Evolutionary conservation across 108 stramenopile species (phyloP), one percentile per base, ranked within the genome.

Genomic region (Nitzschia inconspicua): DNA sequence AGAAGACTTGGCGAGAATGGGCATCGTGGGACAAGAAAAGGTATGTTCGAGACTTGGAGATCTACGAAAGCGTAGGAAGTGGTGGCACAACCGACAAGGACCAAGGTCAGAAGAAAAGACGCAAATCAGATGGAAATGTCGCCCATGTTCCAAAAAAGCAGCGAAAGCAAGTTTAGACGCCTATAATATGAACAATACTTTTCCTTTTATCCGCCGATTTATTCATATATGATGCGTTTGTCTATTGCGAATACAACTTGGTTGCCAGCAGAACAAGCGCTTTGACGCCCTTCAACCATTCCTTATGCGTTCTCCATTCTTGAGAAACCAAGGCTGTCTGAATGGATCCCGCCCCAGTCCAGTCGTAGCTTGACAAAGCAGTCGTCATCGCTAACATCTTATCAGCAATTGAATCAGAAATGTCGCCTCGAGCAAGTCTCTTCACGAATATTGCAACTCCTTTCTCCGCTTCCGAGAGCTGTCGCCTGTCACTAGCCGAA

Each of bases 221-320:
- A n/a, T n/a, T n/a, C n/a, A n/a, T n/a, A n/a, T n/a, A n/a, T n/a
- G n/a, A n/a, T n/a, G n/a, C n/a, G n/a, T n/a, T n/a, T n/a, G n/a
- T n/a, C n/a, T n/a, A n/a, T 25, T 53, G 65, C 14, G 57, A 55
- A 46, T 71, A 66, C 44, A 71, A 74, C 71, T 93, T 94, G 20
- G 80, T 78, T n/a, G 70, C 80, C 44, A 97, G 83, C 58, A 91
- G 92, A 27, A 93, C 69, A 55, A 97, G 59, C 63, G 84, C 73
- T 61, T 97, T 97, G 72, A 94, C 67, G 20, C 95, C 96, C 78
- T 96, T 96, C 54, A 97, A 80, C 95, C 95, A 97, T 68, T 96
- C 96, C 75, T 95, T 96, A 77, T 97, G 95, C 36, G 77, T 80
- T 63, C 70, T 75, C 96, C 96, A 97, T 22, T 88, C 83, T 24